phyloP scores from a whole-genome alignment of 805 yeast genomes.

The Candida nemodendra region DNA sequence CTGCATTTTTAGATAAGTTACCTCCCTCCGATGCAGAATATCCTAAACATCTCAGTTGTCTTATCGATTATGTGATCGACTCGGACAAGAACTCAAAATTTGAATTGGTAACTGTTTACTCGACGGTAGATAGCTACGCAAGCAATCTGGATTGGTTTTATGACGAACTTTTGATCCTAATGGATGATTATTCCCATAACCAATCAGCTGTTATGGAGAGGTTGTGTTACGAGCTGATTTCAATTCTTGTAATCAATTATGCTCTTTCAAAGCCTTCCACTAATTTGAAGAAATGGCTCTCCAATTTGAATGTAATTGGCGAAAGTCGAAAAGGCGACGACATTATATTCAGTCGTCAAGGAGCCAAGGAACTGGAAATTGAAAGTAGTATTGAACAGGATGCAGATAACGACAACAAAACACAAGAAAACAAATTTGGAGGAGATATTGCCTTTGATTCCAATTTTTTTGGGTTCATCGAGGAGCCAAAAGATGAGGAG shows the following conservation, averaged over 20 bases:
- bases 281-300: slow-evolving; percentile 23
- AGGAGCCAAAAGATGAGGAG: slow-evolving; percentile 25
- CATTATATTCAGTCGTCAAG: slow-evolving; percentile 22
- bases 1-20: slow-evolving; percentile 14
- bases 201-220: slow-evolving; percentile 16
- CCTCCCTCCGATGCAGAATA: slow-evolving; percentile 4
- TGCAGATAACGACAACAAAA: slow-evolving; percentile 4
- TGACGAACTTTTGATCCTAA: slow-evolving; percentile 14
- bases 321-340: slow-evolving; percentile 12
- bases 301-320: slow-evolving; percentile 17
- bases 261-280: slow-evolving; percentile 20
- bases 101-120: slow-evolving; percentile 22
- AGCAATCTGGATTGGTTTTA: slow-evolving; percentile 26
- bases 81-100: slow-evolving; percentile 15
- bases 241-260: slow-evolving; percentile 25
- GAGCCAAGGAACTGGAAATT: slow-evolving; percentile 7
- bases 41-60: slow-evolving; percentile 2
- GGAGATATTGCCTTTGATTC: slow-evolving; percentile 24
- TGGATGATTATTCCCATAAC: slow-evolving; percentile 10
- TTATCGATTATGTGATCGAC: slow-evolving; percentile 14
- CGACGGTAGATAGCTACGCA: slow-evolving; percentile 9
- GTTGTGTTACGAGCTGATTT: slow-evolving; percentile 23
- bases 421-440: slow-evolving; percentile 12
- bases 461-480: slow-evolving; percentile 31
- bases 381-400: slow-evolving; percentile 2